Base-by-base conservation (phyloP, 768 basidiomycete species). In the Suillus discolor region DNA sequence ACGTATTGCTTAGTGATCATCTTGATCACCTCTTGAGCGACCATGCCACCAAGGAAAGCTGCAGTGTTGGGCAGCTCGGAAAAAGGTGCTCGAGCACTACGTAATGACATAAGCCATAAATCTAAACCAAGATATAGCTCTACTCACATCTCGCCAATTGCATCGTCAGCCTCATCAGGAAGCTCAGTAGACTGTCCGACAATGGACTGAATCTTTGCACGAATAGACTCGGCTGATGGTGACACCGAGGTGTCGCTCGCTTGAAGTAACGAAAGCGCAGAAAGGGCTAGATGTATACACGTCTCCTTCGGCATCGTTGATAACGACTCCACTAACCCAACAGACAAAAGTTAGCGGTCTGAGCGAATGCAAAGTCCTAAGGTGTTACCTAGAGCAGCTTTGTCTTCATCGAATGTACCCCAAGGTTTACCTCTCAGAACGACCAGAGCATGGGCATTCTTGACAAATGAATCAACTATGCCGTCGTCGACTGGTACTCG, bases 11-110 rank as follows among this genome's bases (percentile, higher is more conserved):
- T 89, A 65, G 97, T 99, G 71, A 97, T 90, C 79, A 99, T 84
- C 84, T 99, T 99, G 83, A 99, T 99, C 7, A 89, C 89, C 74
- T 99, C 97, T 71, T 99, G 97, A 31, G 96, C 95, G 23, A 98
- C 90, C 42, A 99, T 77, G 3, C 97, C 97, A 1, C 97, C 97
- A 0, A 98, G 81, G 72, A 99, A 88, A 2, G 96, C 96, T 0
- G 97, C 94, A 2, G 90, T 96, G 69, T 96, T 99, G 7, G 97
- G 97, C 4, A 99, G 79, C 71, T 97, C 94, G 4, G 93, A 89
- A 0, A 85, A 89, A 2, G 92, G 93, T 9, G 94, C 83, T 2
- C 95, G 91, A 13, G 83, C 88, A 63, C 94, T 96, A 71, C 3
- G 15, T 4, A 18, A 12, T 13, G 11, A 18, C 65, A 61, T 64